Conservation (phyloP, 2,329 filamentous ascomycete species). For the Colletotrichum lentis region DNA sequence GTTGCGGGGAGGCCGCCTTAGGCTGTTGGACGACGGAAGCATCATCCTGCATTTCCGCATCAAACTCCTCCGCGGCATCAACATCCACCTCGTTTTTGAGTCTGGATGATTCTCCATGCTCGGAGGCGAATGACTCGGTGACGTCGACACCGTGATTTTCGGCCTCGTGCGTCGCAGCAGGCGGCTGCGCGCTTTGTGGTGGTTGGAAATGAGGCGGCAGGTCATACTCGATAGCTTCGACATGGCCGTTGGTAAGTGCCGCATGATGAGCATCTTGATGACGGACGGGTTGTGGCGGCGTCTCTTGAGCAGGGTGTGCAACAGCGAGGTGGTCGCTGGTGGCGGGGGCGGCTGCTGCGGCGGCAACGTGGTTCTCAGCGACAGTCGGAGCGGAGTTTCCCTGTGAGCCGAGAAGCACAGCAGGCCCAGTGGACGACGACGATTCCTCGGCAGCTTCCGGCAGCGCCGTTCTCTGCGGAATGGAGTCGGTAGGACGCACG, state of each 20-base stretch:
- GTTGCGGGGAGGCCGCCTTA: conserved; percentile 33
- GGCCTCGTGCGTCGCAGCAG: not conserved
- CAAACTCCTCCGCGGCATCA: conserved; percentile 16
- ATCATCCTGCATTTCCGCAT: conserved; percentile 7
- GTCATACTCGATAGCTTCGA: conserved; percentile 1
- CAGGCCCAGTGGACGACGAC: conserved; percentile 13
- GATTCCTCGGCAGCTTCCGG: conserved; percentile 28
- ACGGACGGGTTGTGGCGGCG: not conserved
- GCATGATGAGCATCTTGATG: not conserved
- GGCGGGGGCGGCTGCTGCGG: not conserved
- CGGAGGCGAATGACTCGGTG: not conserved
- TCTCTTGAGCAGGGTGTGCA: conserved; percentile 5
- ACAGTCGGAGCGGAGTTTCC: conserved; percentile 29
- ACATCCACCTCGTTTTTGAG: conserved; percentile 25
- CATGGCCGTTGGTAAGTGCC: conserved; percentile 19
- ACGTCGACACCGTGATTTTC: conserved; percentile 1
- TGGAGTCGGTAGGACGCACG: conserved; percentile 20
- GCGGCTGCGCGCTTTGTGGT: not conserved
- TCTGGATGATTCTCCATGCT: not conserved
- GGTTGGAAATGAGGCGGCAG: not conserved
- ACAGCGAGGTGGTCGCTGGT: not conserved
- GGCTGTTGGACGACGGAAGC: conserved; percentile 13
- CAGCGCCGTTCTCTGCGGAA: conserved; percentile 20
- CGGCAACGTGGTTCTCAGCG: not conserved
- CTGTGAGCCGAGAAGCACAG: conserved; percentile 15